Percentiles rank a stretch among this genome's conserved stretches.
These are phyloP conservation scores for Glaciozyma antarctica DNA, from an alignment of 768 basidiomycete species.

Conservation along the genomic window DNA sequence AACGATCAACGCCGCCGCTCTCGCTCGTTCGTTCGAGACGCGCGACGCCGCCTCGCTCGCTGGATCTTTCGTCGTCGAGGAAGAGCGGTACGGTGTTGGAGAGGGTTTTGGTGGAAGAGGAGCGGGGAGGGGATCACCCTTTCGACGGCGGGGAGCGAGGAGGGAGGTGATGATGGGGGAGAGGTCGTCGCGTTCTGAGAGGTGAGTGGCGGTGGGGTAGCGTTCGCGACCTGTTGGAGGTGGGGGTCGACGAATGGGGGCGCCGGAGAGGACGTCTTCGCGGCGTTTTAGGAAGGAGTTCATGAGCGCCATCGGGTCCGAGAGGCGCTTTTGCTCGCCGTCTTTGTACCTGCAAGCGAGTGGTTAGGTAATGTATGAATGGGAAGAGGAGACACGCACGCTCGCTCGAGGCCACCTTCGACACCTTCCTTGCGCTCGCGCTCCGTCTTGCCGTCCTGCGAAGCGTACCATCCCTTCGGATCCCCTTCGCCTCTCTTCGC, in stretches of 20 bases:
- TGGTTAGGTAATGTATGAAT: too few species aligned
- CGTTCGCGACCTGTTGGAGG: constrained; percentile 12
- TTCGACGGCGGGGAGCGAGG: neutral
- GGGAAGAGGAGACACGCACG: constrained; percentile 3
- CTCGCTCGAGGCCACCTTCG: constrained; percentile 22
- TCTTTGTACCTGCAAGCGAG: constrained; percentile 30
- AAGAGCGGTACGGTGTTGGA: neutral
- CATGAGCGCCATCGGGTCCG: constrained; percentile 34
- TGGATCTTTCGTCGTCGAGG: neutral
- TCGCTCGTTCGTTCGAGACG: constrained; percentile 18
- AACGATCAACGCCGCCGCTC: constrained; percentile 24
- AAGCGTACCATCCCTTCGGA: constrained; percentile 24
- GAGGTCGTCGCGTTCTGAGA: constrained; percentile 1
- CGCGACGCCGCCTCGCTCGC: constrained; percentile 4
- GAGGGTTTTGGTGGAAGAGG: neutral
- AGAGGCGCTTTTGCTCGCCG: constrained; percentile 27
- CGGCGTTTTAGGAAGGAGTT: constrained; percentile 32
- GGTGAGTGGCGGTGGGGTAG: constrained; percentile 8
- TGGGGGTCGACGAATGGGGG: neutral
- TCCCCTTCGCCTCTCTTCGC: constrained; percentile 24
- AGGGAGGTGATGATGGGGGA: constrained; percentile 21
- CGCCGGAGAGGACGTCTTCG: constrained; percentile 21
- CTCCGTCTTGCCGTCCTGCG: constrained; percentile 22
- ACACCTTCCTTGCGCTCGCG: constrained; percentile 19
- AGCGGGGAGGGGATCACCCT: constrained; percentile 7